Base-by-base conservation (phyloP, 2,329 filamentous ascomycete genomes). In the Botrytis tulipae region DNA sequence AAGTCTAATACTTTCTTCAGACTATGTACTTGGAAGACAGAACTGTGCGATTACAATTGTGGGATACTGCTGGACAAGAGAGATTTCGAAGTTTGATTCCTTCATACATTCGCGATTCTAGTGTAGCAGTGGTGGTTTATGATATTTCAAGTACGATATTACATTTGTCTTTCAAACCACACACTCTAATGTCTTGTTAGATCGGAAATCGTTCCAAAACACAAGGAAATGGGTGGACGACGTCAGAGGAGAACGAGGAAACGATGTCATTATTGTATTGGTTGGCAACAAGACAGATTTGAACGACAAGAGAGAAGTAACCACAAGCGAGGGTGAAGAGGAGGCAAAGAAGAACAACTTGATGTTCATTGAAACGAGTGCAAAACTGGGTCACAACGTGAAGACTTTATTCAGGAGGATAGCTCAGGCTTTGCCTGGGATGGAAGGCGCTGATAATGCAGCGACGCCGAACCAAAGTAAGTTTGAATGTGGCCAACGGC, bases 1-100 rank as follows among this genome's bases (percentile, higher is more conserved):
- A 63, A 14, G 7, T 68, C 79, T 80, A 72, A 80, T 69, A 44
- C 68, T 73, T 59, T 44, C 74, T 75, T 51, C 77, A 95, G 93
- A 99, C 96, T 72, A 99, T 99, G 97, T 99, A 99, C 85, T 92
- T 99, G 76, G 96, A 99, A 86, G 96, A 99, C 86, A 90, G 96
- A 82, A 99, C 96, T 60, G 96, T 99, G 76, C 93, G 97, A 81
- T 88, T 99, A 83, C 96, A 99, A 83, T 89, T 99, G 76, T 99
- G 96, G 96, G 96, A 99, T 83, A 99, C 96, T 9, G 96, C 96
- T 66, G 96, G 96, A 76, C 96, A 99, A 84, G 96, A 99, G 84
- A 90, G 96, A 78, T 99, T 99, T 86, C 92, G 97, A 83, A 97
- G 93, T 81, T 84, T 99, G 81, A 99, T 99, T 78, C 97, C 97